These are phyloP conservation scores for Cynanchum wilfordii DNA, from an alignment of 257 asterid species.

Conservation along the genomic window DNA sequence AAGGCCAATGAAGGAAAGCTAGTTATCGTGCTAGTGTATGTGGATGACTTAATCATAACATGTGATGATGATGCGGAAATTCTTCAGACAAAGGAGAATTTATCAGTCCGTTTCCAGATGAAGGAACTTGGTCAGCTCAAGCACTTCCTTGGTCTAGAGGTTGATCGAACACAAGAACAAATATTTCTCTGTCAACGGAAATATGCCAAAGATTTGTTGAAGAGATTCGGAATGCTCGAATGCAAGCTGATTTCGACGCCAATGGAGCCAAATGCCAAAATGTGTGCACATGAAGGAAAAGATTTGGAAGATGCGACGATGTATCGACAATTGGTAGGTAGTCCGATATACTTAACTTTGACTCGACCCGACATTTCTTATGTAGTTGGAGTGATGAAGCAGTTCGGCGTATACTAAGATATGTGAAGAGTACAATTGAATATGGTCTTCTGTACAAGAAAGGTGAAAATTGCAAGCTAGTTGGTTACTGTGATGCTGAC, in stretches of 20 bases:
- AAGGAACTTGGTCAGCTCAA: background rate
- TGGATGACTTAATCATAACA: background rate
- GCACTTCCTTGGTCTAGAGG: slow-evolving; percentile 3
- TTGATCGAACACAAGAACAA: background rate
- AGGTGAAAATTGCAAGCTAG: no score
- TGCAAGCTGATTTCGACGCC: background rate
- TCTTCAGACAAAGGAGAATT: background rate
- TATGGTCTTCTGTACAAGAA: no score
- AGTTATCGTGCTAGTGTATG: slow-evolving; percentile 2
- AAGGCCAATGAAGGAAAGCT: no score
- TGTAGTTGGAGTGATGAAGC: no score
- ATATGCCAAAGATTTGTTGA: no score
- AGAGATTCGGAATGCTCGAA: background rate
- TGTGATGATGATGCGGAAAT: background rate
- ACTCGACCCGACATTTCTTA: no score
- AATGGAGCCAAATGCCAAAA: background rate
- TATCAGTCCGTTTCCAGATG: slow-evolving; percentile 1
- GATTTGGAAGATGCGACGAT: background rate
- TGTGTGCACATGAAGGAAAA: slow-evolving; percentile 4
- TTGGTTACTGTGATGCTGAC: background rate
- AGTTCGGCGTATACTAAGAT: no score
- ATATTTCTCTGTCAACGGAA: background rate
- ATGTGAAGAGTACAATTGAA: no score
- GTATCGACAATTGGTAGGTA: no score
- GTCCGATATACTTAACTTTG: no score